A percentile compares a stretch with the other conserved stretches of the same genome.
Evolutionary conservation across 768 basidiomycete genomes (phyloP).

Genomic region (Panus rudis): DNA sequence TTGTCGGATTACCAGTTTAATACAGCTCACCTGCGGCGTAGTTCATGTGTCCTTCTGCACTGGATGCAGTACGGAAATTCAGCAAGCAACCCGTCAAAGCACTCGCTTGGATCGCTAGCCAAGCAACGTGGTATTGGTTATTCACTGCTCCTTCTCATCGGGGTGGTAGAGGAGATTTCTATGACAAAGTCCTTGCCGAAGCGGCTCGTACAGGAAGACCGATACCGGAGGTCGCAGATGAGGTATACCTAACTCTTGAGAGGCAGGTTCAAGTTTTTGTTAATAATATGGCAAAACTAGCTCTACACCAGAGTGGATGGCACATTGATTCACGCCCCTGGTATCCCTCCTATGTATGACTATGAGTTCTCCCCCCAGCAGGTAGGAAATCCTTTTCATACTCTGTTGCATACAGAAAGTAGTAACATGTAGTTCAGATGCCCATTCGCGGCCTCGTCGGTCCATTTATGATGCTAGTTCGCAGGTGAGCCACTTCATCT

Average conservation of each 20-base stretch:
- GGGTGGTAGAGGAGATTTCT: neutral
- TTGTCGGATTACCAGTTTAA: neutral
- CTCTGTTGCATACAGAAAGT: neutral
- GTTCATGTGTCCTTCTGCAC: neutral
- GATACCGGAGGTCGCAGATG: neutral
- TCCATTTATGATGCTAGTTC: neutral
- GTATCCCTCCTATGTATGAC: constrained; percentile 5
- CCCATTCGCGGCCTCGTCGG: neutral
- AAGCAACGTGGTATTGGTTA: neutral
- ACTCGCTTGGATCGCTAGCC: neutral
- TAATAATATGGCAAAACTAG: neutral
- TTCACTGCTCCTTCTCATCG: neutral
- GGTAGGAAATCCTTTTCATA: neutral
- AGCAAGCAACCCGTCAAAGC: neutral
- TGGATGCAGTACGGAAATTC: neutral
- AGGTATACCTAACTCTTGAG: neutral
- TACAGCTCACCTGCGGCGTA: neutral
- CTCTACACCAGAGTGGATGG: neutral
- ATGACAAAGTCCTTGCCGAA: neutral
- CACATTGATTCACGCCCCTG: constrained; percentile 1
- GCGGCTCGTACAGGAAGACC: neutral
- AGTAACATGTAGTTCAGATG: neutral
- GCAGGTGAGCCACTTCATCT: too few species aligned
- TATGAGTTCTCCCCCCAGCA: constrained; percentile 3
- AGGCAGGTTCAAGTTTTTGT: neutral